Evolutionary conservation across 805 yeast species (phyloP), one percentile per base, ranked within the genome.

Genomic region (Naumovozyma baii): DNA sequence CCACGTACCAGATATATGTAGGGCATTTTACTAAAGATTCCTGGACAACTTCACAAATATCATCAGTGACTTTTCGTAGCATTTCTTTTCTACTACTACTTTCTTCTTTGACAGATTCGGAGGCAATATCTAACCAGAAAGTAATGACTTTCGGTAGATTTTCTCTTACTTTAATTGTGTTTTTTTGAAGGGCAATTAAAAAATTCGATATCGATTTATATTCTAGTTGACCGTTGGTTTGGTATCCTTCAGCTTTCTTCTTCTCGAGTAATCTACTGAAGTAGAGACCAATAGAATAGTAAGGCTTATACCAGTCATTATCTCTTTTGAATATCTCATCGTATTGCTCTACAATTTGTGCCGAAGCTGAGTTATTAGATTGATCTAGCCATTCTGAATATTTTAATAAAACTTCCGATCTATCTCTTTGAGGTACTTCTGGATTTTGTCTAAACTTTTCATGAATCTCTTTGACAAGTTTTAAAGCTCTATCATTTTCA

Each of bases 121-220:
- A 55, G 3, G 70, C 76, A 57, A 80, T 83, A 50, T 88, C 95
- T 18, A 92, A 65, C 98, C 98, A 92, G 7, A 84, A 71, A 0
- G 95, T 86, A 4, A 88, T 72, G n/a, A 85, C 73, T 51, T 86
- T 87, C 0, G 98, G 97, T 16, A 92, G 63, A 0, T 90, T 81
- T 60, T 92, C 96, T 53, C 78, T 78, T 2, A 84, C 72, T 52
- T 77, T 81, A 29, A 74, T 70, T 2, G 78, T 69, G 1, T 74
- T 74, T 39, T 50, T 52, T 20, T 55, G 55, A 38, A 61, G 57
- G 0, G 66, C 58, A 12, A 42, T 33, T 31, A 60, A 37, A 32
- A 61, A 55, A 37, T 47, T 56, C 1, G 55, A 49, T 7, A 61
- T 54, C 3, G 64, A 55, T 36, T 51, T 49, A 31, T 39, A 51